phyloP scores from a whole-genome alignment of 495 filamentous ascomycete genomes.

The Daldinia decipiens region DNA sequence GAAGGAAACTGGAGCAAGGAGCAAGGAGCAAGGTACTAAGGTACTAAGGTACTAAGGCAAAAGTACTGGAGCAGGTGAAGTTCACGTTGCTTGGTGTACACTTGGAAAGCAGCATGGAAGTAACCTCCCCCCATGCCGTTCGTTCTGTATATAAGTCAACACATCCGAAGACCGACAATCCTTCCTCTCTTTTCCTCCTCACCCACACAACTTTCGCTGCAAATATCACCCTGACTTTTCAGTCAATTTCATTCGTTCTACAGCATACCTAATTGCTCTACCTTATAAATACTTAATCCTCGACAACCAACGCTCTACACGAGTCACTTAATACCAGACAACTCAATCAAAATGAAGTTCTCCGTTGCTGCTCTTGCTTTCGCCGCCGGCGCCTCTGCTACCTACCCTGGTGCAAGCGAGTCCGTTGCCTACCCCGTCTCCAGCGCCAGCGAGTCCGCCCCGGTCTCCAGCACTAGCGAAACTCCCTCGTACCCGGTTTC shows the following conservation, averaged over 20 bases:
- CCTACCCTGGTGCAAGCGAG: conserved; percentile 51
- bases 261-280: conserved; percentile 47
- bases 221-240: conserved; percentile 62
- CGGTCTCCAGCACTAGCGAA: not conserved
- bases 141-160: conserved; percentile 54
- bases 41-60: no score
- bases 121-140: conserved; percentile 31
- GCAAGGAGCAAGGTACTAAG: no score
- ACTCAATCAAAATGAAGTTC: conserved; percentile 87
- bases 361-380: conserved; percentile 66
- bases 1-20: not conserved
- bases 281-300: conserved; percentile 38
- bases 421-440: not conserved
- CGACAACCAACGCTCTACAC: conserved; percentile 45
- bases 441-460: not conserved
- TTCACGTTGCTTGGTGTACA: conserved; percentile 33
- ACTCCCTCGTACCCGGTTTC: not conserved
- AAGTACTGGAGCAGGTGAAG: conserved; percentile 21
- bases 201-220: conserved; percentile 61
- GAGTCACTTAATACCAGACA: conserved; percentile 60
- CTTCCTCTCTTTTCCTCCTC: conserved; percentile 50
- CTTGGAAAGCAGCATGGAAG: conserved; percentile 13
- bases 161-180: conserved; percentile 44
- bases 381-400: conserved; percentile 70
- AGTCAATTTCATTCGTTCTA: conserved; percentile 70